Evolutionary conservation across 2,329 filamentous ascomycete species (phyloP).

Genomic region (Talaromyces verruculosus): DNA sequence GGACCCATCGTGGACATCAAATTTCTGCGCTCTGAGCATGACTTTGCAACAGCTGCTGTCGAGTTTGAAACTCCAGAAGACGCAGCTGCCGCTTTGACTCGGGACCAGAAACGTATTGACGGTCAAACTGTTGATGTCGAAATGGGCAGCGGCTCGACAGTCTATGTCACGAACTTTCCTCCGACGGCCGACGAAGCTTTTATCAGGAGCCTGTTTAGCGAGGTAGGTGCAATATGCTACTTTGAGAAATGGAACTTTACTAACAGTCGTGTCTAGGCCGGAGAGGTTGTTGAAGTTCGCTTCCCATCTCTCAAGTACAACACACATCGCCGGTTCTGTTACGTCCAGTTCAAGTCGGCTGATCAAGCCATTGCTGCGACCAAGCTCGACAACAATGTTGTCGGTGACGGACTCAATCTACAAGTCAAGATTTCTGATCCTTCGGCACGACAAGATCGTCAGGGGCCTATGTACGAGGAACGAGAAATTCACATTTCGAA

Average conservation of each 20-base stretch:
- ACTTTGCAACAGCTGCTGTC: conserved; percentile 69
- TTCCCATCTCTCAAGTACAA: conserved; percentile 92
- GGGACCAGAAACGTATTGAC: conserved; percentile 76
- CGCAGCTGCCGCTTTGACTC: conserved; percentile 74
- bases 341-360: conserved; percentile 77
- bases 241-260: neutral
- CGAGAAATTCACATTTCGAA: conserved; percentile 80
- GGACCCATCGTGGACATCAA: conserved; percentile 79
- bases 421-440: conserved; percentile 84
- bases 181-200: conserved; percentile 51
- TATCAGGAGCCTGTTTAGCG: conserved; percentile 58
- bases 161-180: conserved; percentile 91
- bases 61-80: conserved; percentile 84
- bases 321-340: conserved; percentile 87
- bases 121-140: conserved; percentile 71
- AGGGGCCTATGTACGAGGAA: conserved; percentile 79
- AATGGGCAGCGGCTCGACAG: conserved; percentile 72
- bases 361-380: conserved; percentile 70
- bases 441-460: conserved; percentile 70
- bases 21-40: conserved; percentile 62
- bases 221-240: conserved; percentile 39
- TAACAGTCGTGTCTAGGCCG: conserved; percentile 53
- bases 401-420: conserved; percentile 69
- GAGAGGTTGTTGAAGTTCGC: conserved; percentile 79
- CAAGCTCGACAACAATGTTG: conserved; percentile 66